Evolutionary conservation across 129 eudicot species (phyloP).

Genomic region (Tagetes patula): DNA sequence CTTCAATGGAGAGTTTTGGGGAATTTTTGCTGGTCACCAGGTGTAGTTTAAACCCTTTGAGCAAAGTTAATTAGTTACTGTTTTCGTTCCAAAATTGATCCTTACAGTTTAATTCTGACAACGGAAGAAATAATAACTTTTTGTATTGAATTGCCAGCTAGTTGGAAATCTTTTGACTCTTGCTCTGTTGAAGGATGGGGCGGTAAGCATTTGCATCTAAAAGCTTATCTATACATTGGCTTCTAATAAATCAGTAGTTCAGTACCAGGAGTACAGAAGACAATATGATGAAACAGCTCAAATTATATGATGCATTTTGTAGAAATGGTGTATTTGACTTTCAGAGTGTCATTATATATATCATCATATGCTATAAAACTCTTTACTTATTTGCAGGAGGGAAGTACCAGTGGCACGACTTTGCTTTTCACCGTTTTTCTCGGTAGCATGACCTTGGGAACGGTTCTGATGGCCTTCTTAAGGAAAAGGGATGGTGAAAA

Average conservation of each 20-base stretch:
- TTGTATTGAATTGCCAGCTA: conserved; percentile 52
- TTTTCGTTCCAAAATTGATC: background rate
- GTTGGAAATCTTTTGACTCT: conserved; percentile 88
- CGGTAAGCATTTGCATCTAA: conserved; percentile 46
- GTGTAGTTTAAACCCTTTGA: conserved; percentile 32
- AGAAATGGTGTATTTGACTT: conserved; percentile 6
- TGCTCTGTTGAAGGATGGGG: conserved; percentile 65
- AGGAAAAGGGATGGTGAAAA: conserved; percentile 63
- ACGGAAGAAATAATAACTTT: conserved; percentile 7
- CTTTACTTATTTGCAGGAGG: conserved; percentile 58
- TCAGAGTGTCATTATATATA: background rate
- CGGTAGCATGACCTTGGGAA: conserved; percentile 79
- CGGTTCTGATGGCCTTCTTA: conserved; percentile 84
- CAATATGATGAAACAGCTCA: background rate
- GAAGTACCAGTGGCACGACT: conserved; percentile 83
- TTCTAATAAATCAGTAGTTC: background rate
- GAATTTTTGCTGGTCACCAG: conserved; percentile 87
- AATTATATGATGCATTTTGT: conserved; percentile 10
- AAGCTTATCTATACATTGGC: background rate
- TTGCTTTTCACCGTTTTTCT: conserved; percentile 73
- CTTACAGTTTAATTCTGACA: background rate
- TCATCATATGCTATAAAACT: background rate
- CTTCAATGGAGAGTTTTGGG: conserved; percentile 96
- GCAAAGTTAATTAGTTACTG: conserved; percentile 6
- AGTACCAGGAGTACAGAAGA: background rate